These are phyloP conservation scores for Eucalyptus urophylla DNA, from an alignment of 345 rosid genomes.

Conservation along the genomic window DNA sequence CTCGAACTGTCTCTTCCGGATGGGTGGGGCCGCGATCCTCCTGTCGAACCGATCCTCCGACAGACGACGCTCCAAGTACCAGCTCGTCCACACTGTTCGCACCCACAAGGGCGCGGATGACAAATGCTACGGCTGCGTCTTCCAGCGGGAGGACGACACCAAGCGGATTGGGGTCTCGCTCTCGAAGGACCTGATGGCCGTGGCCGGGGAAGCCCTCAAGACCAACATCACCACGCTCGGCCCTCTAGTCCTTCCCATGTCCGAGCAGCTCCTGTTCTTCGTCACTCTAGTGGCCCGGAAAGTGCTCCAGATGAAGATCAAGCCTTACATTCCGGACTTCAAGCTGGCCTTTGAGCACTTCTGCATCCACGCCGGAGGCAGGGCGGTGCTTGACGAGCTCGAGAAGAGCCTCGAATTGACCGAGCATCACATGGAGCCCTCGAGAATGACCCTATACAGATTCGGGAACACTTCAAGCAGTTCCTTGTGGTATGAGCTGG, in stretches of 20 bases:
- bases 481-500: slow-evolving; percentile 83
- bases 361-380: slow-evolving; percentile 83
- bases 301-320: slow-evolving; percentile 53
- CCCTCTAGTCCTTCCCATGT: slow-evolving; percentile 81
- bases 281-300: slow-evolving; percentile 60
- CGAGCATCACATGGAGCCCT: slow-evolving; percentile 92
- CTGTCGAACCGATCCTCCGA: slow-evolving; percentile 65
- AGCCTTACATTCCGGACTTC: slow-evolving; percentile 78
- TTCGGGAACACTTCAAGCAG: slow-evolving; percentile 94
- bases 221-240: slow-evolving; percentile 89
- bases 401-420: slow-evolving; percentile 72
- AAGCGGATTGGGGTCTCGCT: slow-evolving; percentile 59
- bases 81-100: slow-evolving; percentile 84
- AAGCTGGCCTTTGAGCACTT: slow-evolving; percentile 88
- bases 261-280: slow-evolving; percentile 74
- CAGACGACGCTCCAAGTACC: slow-evolving; percentile 76
- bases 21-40: slow-evolving; percentile 95
- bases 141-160: slow-evolving; percentile 68
- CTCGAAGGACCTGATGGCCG: slow-evolving; percentile 88
- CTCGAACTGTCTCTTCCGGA: slow-evolving; percentile 85
- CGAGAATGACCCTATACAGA: slow-evolving; percentile 80
- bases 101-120: slow-evolving; percentile 91
- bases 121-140: slow-evolving; percentile 55
- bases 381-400: slow-evolving; percentile 81
- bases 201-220: slow-evolving; percentile 92